Evolutionary conservation across 768 basidiomycete genomes (phyloP).

Genomic region (Neoboletus brunneissimus): DNA sequence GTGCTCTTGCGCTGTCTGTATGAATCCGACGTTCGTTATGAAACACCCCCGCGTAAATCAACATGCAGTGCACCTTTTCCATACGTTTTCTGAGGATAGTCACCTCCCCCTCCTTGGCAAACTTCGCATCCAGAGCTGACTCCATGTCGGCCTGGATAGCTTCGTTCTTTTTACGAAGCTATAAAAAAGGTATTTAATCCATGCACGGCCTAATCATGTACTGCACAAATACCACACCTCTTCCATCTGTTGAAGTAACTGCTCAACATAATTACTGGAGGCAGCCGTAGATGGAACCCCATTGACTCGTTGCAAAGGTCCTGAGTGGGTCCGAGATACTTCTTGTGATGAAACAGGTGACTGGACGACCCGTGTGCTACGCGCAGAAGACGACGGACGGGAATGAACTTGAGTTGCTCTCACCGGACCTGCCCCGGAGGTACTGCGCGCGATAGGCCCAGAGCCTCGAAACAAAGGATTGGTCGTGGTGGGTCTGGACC

Average conservation of each 20-base stretch:
- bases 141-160: constrained; percentile 44
- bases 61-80: constrained; percentile 50
- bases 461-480: constrained; percentile 14
- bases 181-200: constrained; percentile 6
- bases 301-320: constrained; percentile 6
- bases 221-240: constrained; percentile 39
- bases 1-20: constrained; percentile 59
- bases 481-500: constrained; percentile 4
- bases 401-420: constrained; percentile 6
- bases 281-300: constrained; percentile 2
- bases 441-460: constrained; percentile 9
- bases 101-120: constrained; percentile 70
- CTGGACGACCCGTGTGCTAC: constrained; percentile 6
- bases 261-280: constrained; percentile 9
- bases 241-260: constrained; percentile 39
- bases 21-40: not conserved
- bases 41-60: not conserved
- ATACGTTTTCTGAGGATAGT: constrained; percentile 61
- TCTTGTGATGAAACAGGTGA: constrained; percentile 24
- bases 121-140: constrained; percentile 48
- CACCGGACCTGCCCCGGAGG: constrained; percentile 8
- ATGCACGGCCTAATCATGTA: constrained; percentile 8
- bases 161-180: constrained; percentile 54
- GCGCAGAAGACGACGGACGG: constrained; percentile 17
- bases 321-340: constrained; percentile 13